Conservation (phyloP, 2,329 filamentous ascomycete species). For the Penicillium sp. region DNA sequence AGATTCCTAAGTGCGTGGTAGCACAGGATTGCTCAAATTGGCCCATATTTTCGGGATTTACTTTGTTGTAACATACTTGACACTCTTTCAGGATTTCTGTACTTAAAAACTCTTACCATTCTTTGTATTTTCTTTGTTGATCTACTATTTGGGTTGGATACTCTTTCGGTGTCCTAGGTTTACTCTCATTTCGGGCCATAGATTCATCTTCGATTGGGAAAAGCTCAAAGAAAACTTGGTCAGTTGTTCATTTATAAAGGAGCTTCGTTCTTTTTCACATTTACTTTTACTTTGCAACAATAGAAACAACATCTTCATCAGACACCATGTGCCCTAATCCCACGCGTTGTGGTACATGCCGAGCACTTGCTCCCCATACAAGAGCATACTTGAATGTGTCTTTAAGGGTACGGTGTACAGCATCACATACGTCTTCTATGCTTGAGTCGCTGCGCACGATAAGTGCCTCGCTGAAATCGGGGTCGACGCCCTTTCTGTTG, state of each 20-base stretch:
- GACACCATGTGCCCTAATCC: slow-evolving; percentile 75
- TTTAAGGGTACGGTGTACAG: slow-evolving; percentile 89
- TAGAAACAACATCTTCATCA: slow-evolving; percentile 66
- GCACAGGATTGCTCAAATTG: background rate
- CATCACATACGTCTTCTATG: slow-evolving; percentile 96
- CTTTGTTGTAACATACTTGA: background rate
- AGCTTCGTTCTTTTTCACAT: background rate
- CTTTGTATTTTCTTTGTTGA: background rate
- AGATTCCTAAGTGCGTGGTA: background rate
- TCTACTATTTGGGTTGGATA: background rate
- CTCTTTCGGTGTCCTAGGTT: background rate
- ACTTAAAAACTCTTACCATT: background rate
- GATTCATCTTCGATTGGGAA: background rate
- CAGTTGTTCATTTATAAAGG: background rate
- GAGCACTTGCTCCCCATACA: slow-evolving; percentile 94
- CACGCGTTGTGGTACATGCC: slow-evolving; percentile 90
- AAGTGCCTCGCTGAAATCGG: slow-evolving; percentile 83
- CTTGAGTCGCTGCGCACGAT: slow-evolving; percentile 86
- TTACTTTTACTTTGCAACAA: slow-evolving; percentile 50
- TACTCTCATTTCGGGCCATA: background rate
- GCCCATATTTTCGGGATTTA: background rate
- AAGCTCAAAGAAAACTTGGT: background rate
- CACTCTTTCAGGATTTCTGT: background rate
- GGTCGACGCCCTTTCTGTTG: slow-evolving; percentile 76
- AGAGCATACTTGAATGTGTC: slow-evolving; percentile 98